phyloP scores from a whole-genome alignment of 2,329 filamentous ascomycete genomes.

The Scedosporium dehoogii region DNA sequence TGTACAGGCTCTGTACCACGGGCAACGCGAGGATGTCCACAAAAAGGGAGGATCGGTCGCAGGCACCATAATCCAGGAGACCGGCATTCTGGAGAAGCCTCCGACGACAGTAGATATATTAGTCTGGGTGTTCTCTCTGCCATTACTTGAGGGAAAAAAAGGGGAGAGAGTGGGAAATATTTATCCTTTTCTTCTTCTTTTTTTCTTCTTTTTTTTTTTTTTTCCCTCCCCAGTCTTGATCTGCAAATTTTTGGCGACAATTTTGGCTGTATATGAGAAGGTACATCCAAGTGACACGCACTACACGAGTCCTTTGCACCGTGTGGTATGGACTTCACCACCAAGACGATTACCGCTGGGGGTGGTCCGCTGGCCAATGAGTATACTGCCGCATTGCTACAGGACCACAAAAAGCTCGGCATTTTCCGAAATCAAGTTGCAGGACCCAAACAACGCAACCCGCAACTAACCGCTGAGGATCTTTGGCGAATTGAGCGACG shows the following conservation, averaged over 20 bases:
- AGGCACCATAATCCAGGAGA: too few relatives aligned
- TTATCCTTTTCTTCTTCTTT: too few relatives aligned
- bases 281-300: background rate
- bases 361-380: background rate
- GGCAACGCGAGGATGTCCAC: too few relatives aligned
- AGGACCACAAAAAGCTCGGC: background rate
- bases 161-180: too few relatives aligned
- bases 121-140: too few relatives aligned
- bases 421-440: background rate
- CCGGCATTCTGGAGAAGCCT: too few relatives aligned
- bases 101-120: too few relatives aligned
- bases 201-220: too few relatives aligned
- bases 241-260: too few relatives aligned
- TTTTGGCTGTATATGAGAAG: background rate
- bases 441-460: background rate
- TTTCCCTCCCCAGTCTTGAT: too few relatives aligned
- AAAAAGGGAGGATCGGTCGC: background rate
- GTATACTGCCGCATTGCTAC: background rate
- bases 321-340: background rate
- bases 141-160: too few relatives aligned
- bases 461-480: background rate
- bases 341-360: background rate
- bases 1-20: too few relatives aligned
- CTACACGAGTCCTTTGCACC: background rate
- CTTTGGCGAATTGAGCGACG: background rate